Evolutionary conservation across 306 rosid species (phyloP), one percentile per base, ranked within the genome.

Genomic region (Aeschynomene evenia): DNA sequence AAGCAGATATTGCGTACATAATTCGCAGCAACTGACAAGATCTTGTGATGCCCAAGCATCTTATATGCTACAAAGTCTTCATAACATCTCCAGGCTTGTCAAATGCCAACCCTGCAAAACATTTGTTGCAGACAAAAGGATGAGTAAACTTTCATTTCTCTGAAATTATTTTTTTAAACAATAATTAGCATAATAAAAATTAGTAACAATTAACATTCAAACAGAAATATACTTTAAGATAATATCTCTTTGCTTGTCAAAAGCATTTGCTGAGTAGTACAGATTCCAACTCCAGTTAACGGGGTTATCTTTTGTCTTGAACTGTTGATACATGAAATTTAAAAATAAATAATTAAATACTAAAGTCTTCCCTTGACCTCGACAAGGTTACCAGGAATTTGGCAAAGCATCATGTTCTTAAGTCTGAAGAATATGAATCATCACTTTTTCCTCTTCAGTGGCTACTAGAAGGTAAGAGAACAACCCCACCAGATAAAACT

Each of bases 1-100:
- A 81, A 10, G 70, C 36, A 18, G 83, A 54, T 59, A 68, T 52
- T 68, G 81, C 82, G 78, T 80, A 57, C 81, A 90, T 82, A 68
- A 80, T 64, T 79, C 72, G 80, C 80, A 62, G 61, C 72, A 76
- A 51, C 24, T 53, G 11, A 34, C 50, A 71, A 69, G 36, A 29
- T 29, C 68, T 74, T 54, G 84, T 37, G 53, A 60, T 36, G 50
- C 79, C 37, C 52, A 69, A 53, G 43, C 79, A 79, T 63, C 78
- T 51, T 68, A 60, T 75, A 53, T 57, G 33, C 31, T 72, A 51
- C 50, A 77, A 77, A 70, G 59, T 62, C 79, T 78, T 78, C 86
- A 76, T 72, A 57, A 68, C 70, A 50, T 59, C 66, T 37, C 58
- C 6, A 15, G 52, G 70, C 68, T 80, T 9, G 8, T 60, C 71